These are phyloP conservation scores for Lavandula angustifolia DNA, from an alignment of 257 asterid genomes.

Conservation along the genomic window DNA sequence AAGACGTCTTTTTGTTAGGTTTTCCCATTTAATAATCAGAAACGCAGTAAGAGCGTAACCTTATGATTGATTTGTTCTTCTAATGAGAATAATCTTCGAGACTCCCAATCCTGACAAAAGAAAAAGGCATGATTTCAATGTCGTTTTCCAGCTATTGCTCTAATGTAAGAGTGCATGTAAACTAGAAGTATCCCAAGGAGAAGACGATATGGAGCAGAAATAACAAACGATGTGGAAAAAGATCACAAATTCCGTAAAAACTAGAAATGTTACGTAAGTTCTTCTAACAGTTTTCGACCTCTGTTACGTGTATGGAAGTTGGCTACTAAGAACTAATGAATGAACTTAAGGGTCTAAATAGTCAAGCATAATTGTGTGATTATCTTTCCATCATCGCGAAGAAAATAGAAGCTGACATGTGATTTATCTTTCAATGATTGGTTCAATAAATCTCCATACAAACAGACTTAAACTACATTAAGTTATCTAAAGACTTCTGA, in stretches of 20 bases:
- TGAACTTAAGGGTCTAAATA: not conserved
- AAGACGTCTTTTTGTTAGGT: not conserved
- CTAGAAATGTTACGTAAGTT: too few species aligned
- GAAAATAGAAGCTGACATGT: not conserved
- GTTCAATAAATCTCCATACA: slow-evolving; percentile 5
- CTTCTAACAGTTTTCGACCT: too few species aligned
- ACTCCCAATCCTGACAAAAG: slow-evolving; percentile 71
- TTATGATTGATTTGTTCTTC: slow-evolving; percentile 88
- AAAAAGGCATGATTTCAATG: slow-evolving; percentile 28
- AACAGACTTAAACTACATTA: not conserved
- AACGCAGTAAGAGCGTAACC: too few species aligned
- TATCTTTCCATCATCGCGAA: not conserved
- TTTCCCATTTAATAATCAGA: slow-evolving; percentile 4
- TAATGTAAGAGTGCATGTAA: slow-evolving; percentile 18
- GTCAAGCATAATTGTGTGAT: not conserved
- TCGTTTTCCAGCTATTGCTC: slow-evolving; percentile 18
- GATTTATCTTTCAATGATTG: not conserved
- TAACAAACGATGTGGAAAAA: too few species aligned
- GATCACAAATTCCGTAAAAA: too few species aligned
- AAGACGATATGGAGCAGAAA: not conserved
- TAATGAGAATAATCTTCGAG: slow-evolving; percentile 75
- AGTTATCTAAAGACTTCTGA: slow-evolving; percentile 7
- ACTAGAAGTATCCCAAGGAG: not conserved
- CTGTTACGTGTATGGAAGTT: too few species aligned
- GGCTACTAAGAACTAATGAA: not conserved